A percentile compares a stretch with the other conserved stretches of the same genome.
These are phyloP conservation scores for Stagonosporopsis rhizophila DNA, from an alignment of 2,329 filamentous ascomycete genomes.

Conservation along the genomic window DNA sequence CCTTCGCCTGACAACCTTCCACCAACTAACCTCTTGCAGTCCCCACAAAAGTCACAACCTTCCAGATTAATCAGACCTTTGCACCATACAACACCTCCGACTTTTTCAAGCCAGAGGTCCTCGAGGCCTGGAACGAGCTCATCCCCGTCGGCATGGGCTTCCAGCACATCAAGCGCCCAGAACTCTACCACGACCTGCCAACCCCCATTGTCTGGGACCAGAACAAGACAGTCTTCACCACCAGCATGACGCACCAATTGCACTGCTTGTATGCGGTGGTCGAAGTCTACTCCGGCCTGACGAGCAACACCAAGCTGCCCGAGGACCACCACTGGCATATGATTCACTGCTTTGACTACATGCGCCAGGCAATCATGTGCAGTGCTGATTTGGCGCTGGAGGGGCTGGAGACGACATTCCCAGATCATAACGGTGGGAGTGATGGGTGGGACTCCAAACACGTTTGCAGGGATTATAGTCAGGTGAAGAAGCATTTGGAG, in stretches of 20 bases:
- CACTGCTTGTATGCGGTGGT: slow-evolving; percentile 46
- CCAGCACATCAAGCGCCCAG: slow-evolving; percentile 38
- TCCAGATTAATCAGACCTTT: slow-evolving; percentile 45
- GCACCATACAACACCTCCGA: slow-evolving; percentile 46
- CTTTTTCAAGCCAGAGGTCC: slow-evolving; percentile 44
- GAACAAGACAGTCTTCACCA: slow-evolving; percentile 45
- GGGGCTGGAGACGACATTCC: slow-evolving; percentile 45
- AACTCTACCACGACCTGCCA: slow-evolving; percentile 42
- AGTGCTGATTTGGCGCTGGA: slow-evolving; percentile 42
- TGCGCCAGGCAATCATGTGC: slow-evolving; percentile 46
- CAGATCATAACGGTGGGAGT: slow-evolving; percentile 45
- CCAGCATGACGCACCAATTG: slow-evolving; percentile 45
- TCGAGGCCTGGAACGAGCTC: slow-evolving; percentile 45
- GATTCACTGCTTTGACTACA: slow-evolving; percentile 49
- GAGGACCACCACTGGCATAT: slow-evolving; percentile 49
- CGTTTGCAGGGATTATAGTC: slow-evolving; percentile 30
- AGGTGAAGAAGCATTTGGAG: slow-evolving; percentile 30
- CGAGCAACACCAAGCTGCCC: slow-evolving; percentile 31
- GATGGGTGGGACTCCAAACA: slow-evolving; percentile 49
- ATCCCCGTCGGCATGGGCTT: slow-evolving; percentile 44
- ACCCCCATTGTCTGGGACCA: slow-evolving; percentile 43
- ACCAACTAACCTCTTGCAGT: slow-evolving; percentile 24
- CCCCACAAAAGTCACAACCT: slow-evolving; percentile 43
- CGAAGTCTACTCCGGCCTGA: slow-evolving; percentile 41
- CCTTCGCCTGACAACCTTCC: neutral